Percentiles rank a stretch among this genome's conserved stretches.
Conservation (phyloP, 768 basidiomycete genomes). For the Termitomyces sp. region DNA sequence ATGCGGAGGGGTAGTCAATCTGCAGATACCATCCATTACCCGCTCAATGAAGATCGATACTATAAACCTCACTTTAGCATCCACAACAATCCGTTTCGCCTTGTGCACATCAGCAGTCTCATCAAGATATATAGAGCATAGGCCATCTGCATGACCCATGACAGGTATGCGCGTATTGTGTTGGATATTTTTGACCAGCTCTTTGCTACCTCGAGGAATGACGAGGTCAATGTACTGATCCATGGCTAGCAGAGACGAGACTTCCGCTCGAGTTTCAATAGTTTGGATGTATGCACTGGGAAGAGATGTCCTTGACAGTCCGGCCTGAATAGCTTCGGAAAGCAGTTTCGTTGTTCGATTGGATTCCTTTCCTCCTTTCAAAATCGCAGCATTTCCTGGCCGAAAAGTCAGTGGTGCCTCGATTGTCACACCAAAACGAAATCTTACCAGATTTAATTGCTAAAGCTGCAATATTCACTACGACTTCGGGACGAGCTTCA, state of each 20-base stretch:
- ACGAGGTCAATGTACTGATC: constrained; percentile 96
- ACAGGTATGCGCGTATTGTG: constrained; percentile 89
- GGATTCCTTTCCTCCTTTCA: constrained; percentile 98
- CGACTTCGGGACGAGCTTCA: constrained; percentile 95
- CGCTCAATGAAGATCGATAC: neutral
- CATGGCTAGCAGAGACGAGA: constrained; percentile 77
- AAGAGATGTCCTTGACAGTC: constrained; percentile 66
- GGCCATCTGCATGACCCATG: constrained; percentile 98
- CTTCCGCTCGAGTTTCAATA: constrained; percentile 87
- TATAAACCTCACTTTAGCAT: constrained; percentile 70
- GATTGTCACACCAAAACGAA: neutral
- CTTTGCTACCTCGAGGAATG: constrained; percentile 93
- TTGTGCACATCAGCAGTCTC: constrained; percentile 73
- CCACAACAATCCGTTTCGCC: constrained; percentile 75
- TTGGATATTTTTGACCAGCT: constrained; percentile 84
- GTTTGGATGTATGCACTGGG: constrained; percentile 84
- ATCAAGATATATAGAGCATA: constrained; percentile 89
- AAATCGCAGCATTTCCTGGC: constrained; percentile 90
- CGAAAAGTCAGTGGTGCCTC: neutral
- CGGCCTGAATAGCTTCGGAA: constrained; percentile 72
- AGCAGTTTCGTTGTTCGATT: constrained; percentile 72
- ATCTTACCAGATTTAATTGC: constrained; percentile 91
- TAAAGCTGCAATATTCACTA: constrained; percentile 92
- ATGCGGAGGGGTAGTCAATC: constrained; percentile 94
- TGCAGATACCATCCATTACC: constrained; percentile 23